phyloP scores from a whole-genome alignment of 2,329 filamentous ascomycete genomes.

The Claviceps paspali region DNA sequence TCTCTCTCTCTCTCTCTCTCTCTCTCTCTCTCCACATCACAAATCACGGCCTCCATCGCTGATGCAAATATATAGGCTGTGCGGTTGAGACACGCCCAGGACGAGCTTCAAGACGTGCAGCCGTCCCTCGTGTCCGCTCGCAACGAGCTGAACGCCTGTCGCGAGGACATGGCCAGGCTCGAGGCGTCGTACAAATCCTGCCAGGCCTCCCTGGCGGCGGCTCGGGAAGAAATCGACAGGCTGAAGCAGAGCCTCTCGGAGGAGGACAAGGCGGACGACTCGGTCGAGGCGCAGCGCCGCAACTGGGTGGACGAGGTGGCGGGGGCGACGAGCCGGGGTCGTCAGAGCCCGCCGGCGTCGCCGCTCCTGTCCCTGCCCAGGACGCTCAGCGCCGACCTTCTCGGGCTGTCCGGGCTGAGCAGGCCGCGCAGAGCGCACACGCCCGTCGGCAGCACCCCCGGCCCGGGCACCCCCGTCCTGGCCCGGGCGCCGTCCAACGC shows the following conservation, averaged over 20 bases:
- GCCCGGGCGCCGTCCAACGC: constrained; percentile 24
- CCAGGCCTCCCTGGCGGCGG: constrained; percentile 47
- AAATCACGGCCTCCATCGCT: too few relatives aligned
- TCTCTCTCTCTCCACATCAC: too few relatives aligned
- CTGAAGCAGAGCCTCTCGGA: constrained; percentile 20
- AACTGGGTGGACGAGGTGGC: constrained; percentile 21
- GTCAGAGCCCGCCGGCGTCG: constrained; percentile 37
- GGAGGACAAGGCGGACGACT: too few relatives aligned
- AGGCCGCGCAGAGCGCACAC: constrained; percentile 20
- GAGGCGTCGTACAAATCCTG: constrained; percentile 50
- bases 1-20: too few relatives aligned
- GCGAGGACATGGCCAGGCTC: constrained; percentile 43
- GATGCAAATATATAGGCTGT: constrained; percentile 48
- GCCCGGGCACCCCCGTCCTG: too few relatives aligned
- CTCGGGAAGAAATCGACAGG: constrained; percentile 33
- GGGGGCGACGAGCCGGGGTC: constrained; percentile 22
- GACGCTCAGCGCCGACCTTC: constrained; percentile 39
- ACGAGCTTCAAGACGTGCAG: constrained; percentile 61
- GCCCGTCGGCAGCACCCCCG: constrained; percentile 34
- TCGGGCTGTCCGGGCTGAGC: constrained; percentile 24
- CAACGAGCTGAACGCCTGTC: constrained; percentile 45
- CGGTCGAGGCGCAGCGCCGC: constrained; percentile 26
- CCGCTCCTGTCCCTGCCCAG: constrained; percentile 35
- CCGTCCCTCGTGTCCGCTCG: constrained; percentile 49
- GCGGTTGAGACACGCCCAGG: constrained; percentile 53